These are phyloP conservation scores for Limnomonas spitsbergensis DNA, from an alignment of 139 green algal species.

Conservation along the genomic window DNA sequence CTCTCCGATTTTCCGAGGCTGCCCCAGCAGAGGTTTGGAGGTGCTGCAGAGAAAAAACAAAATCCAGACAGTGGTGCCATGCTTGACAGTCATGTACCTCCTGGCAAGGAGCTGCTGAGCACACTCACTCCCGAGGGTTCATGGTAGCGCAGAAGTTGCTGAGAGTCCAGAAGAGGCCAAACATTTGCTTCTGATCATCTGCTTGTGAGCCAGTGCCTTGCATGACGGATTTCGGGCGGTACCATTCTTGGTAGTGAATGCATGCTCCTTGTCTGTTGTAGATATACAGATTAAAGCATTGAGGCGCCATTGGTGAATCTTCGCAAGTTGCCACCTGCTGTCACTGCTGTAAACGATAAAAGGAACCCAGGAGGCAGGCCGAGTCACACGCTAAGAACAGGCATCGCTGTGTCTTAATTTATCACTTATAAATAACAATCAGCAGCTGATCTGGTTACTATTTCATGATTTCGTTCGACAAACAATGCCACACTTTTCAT, in stretches of 20 bases:
- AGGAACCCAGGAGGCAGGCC: too few species aligned
- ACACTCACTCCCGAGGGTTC: constrained; percentile 70
- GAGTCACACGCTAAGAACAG: too few species aligned
- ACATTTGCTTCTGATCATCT: constrained; percentile 93
- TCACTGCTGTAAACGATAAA: too few species aligned
- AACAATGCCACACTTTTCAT: too few species aligned
- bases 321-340: too few species aligned
- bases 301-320: background rate
- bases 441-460: too few species aligned
- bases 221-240: constrained; percentile 69
- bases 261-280: constrained; percentile 77
- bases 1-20: background rate
- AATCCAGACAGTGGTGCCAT: background rate
- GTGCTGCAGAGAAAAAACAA: background rate
- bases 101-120: background rate
- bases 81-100: constrained; percentile 40
- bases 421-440: too few species aligned
- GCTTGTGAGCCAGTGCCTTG: constrained; percentile 60
- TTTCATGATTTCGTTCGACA: too few species aligned
- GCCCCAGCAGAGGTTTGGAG: background rate
- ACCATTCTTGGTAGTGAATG: constrained; percentile 89
- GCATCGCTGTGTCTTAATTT: too few species aligned
- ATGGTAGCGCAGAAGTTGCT: constrained; percentile 80
- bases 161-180: constrained; percentile 91
- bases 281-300: constrained; percentile 74